These are phyloP conservation scores for Quercus alba DNA, from an alignment of 306 rosid genomes.

Conservation along the genomic window DNA sequence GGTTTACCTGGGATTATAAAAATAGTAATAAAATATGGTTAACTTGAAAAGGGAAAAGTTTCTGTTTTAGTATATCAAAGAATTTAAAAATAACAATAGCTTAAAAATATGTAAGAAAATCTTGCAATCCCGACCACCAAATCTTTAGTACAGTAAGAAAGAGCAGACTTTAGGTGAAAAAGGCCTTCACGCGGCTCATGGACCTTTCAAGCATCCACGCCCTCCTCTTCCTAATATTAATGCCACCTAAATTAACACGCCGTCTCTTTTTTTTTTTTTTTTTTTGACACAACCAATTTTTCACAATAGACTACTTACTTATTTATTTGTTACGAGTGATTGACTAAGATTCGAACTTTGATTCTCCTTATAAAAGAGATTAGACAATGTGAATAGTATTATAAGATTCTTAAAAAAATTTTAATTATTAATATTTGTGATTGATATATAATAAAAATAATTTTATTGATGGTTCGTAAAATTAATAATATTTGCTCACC, in stretches of 20 bases:
- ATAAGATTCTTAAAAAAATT: too few species aligned
- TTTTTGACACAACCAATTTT: too few species aligned
- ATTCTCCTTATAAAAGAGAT: too few species aligned
- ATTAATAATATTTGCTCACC: too few species aligned
- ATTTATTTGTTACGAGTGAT: too few species aligned
- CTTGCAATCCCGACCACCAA: slow-evolving; percentile 47
- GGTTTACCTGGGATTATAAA: slow-evolving; percentile 13
- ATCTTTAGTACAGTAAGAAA: slow-evolving; percentile 47
- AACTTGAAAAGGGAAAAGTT: not conserved
- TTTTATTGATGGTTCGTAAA: too few species aligned
- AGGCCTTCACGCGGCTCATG: slow-evolving; percentile 45
- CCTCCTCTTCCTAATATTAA: too few species aligned
- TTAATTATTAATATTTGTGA: too few species aligned
- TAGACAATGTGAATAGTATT: too few species aligned
- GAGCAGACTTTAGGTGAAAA: slow-evolving; percentile 42
- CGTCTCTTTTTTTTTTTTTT: not conserved
- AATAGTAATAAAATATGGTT: not conserved
- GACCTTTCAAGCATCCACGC: slow-evolving; percentile 4
- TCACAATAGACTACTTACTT: too few species aligned
- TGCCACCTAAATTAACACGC: slow-evolving; percentile 17
- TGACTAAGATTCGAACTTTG: too few species aligned
- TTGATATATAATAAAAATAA: too few species aligned
- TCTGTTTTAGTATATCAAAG: not conserved
- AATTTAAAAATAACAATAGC: not conserved
- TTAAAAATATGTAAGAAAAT: slow-evolving; percentile 34